These are phyloP conservation scores for Agarophyton chilense DNA, from an alignment of 23 red algal genomes.

Conservation along the genomic window DNA sequence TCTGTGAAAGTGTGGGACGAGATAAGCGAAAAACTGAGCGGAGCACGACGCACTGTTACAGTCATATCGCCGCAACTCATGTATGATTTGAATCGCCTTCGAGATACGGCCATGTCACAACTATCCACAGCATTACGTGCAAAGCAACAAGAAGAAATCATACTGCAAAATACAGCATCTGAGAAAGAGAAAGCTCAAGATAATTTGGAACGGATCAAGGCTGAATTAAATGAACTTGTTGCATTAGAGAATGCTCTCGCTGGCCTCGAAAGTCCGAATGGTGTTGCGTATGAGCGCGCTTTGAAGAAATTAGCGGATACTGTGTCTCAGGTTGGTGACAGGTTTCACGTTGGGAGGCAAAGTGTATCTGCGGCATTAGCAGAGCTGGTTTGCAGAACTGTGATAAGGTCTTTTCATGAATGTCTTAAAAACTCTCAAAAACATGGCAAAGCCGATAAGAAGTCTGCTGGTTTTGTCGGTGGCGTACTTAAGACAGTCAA, in stretches of 20 bases:
- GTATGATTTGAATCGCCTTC: slow-evolving; percentile 27
- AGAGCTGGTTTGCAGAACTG: background rate
- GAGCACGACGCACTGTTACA: background rate
- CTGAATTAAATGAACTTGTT: background rate
- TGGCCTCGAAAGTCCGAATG: background rate
- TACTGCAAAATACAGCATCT: background rate
- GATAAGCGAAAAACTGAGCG: background rate
- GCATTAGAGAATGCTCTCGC: background rate
- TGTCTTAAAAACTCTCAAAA: slow-evolving; percentile 17
- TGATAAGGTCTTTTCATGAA: background rate
- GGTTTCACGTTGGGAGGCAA: background rate
- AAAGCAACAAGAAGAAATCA: background rate
- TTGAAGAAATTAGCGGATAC: background rate
- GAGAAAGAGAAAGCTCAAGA: slow-evolving; percentile 14
- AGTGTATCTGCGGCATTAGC: background rate
- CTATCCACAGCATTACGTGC: background rate
- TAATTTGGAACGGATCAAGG: background rate
- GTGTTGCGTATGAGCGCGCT: background rate
- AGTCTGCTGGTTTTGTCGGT: background rate
- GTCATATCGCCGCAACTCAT: slow-evolving; percentile 10
- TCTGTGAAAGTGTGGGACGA: background rate
- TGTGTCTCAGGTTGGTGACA: background rate
- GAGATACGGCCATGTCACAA: background rate
- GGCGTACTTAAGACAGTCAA: background rate
- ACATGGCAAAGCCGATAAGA: background rate